These are phyloP conservation scores for Cercospora sp. DNA, from an alignment of 2,329 filamentous ascomycete species.

Conservation along the genomic window DNA sequence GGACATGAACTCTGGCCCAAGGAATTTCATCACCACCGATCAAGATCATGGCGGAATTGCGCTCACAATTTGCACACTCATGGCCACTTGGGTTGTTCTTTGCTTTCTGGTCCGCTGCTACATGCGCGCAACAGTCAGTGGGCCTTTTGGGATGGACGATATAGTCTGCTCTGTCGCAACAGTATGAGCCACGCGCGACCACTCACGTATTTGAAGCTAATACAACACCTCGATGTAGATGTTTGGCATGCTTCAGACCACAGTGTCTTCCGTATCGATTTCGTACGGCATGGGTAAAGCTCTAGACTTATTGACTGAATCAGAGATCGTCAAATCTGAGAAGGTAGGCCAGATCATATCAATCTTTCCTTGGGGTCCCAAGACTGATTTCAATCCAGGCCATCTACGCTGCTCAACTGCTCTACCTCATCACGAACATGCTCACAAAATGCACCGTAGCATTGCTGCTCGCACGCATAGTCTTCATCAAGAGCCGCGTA, in stretches of 20 bases:
- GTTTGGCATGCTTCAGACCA: slow-evolving; percentile 28
- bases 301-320: slow-evolving; percentile 19
- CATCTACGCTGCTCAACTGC: slow-evolving; percentile 27
- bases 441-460: slow-evolving; percentile 30
- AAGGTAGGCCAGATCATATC: slow-evolving; percentile 17
- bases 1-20: slow-evolving; percentile 26
- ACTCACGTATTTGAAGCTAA: neutral
- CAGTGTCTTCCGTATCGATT: slow-evolving; percentile 26
- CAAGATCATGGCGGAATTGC: slow-evolving; percentile 32
- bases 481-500: slow-evolving; percentile 27
- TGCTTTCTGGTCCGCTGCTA: slow-evolving; percentile 30
- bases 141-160: slow-evolving; percentile 30
- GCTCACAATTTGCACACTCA: slow-evolving; percentile 28
- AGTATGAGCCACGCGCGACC: slow-evolving; percentile 11
- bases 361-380: neutral
- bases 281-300: slow-evolving; percentile 30
- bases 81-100: slow-evolving; percentile 30
- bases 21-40: slow-evolving; percentile 29
- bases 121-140: slow-evolving; percentile 30
- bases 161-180: slow-evolving; percentile 28
- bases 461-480: slow-evolving; percentile 30
- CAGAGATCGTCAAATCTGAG: slow-evolving; percentile 19
- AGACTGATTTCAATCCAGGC: slow-evolving; percentile 17
- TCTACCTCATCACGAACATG: slow-evolving; percentile 28
- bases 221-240: slow-evolving; percentile 6